Base-by-base conservation (phyloP, 192 early-diverging fungal species). In the Oehlia diaphana region DNA sequence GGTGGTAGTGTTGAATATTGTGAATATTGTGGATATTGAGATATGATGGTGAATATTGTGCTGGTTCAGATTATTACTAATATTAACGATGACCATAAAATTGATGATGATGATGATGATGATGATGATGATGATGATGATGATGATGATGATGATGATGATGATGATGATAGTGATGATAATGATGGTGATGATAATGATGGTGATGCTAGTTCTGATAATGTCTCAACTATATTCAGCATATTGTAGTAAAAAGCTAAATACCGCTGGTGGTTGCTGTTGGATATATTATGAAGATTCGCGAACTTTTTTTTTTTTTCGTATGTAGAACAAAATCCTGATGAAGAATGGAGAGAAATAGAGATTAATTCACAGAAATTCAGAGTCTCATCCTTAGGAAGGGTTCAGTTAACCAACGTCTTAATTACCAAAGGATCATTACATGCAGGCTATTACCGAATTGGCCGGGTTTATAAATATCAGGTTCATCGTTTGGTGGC, bases 241-340 rank as follows among this genome's bases (percentile, higher is more conserved):
- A 42, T 76, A 62, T 76, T 76, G 74, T 76, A 76, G 74, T 21
- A 33, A 39, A 76, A 76, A 42, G 26, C 61, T 9, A 26, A 76
- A 76, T 64, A 42, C 37, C 2, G 33, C 16, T 39, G 61, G 74
- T 26, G 9, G 63, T 10, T 76, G 74, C 39, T 6, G 9, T 64
- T 76, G 62, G 74, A 64, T 76, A 16, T 76, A 76, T 47, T 76
- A 76, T 64, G 74, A 76, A 13, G 33, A 63, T 64, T 64, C n/a
- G n/a, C n/a, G n/a, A n/a, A n/a, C n/a, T n/a, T n/a, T n/a, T n/a
- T n/a, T n/a, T n/a, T n/a, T n/a, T n/a, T n/a, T n/a, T n/a, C n/a
- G n/a, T n/a, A 76, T 42, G 63, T 76, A 76, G 31, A 63, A 63
- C n/a, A 14, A 16, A 62, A 76, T 63, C 62, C 74, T 19, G 39